Conservation (phyloP, 1,284 basidiomycete species). For the Cystobasidiaceae sp. region DNA sequence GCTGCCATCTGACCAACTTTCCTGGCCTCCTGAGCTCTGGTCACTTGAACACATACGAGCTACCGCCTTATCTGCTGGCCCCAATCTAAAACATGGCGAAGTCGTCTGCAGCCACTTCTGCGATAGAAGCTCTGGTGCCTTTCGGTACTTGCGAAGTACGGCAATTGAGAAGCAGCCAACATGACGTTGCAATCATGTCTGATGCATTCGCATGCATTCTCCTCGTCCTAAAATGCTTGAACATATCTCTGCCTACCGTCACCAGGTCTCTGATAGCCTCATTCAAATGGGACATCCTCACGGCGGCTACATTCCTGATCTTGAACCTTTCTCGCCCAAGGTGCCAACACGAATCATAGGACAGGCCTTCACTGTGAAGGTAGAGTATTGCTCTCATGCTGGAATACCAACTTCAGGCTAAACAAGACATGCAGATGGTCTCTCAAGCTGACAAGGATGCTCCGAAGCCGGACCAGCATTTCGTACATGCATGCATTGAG, state of each 20-base stretch:
- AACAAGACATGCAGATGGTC: constrained; percentile 58
- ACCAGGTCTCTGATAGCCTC: constrained; percentile 79
- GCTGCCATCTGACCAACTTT: no score
- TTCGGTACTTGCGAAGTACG: no score
- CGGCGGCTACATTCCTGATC: constrained; percentile 78
- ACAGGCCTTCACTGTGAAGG: constrained; percentile 81
- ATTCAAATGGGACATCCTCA: constrained; percentile 69
- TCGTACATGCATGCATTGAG: constrained; percentile 51
- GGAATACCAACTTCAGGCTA: background rate
- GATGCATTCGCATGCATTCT: no score
- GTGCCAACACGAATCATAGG: constrained; percentile 57
- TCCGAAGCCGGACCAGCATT: constrained; percentile 67
- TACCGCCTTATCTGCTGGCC: no score
- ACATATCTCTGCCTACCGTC: background rate
- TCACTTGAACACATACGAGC: no score
- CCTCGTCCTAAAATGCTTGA: no score
- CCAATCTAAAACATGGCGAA: no score
- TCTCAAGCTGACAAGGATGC: constrained; percentile 57
- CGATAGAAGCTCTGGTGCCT: no score
- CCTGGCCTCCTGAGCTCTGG: no score
- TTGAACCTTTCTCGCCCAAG: constrained; percentile 57
- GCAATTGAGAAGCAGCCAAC: no score
- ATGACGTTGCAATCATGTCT: no score
- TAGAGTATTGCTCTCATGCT: constrained; percentile 19
- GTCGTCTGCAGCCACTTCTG: no score